Percentiles rank a stretch among this genome's conserved stretches.
Evolutionary conservation across 1,284 basidiomycete genomes (phyloP).

Genomic region (Coniferiporia weirii): DNA sequence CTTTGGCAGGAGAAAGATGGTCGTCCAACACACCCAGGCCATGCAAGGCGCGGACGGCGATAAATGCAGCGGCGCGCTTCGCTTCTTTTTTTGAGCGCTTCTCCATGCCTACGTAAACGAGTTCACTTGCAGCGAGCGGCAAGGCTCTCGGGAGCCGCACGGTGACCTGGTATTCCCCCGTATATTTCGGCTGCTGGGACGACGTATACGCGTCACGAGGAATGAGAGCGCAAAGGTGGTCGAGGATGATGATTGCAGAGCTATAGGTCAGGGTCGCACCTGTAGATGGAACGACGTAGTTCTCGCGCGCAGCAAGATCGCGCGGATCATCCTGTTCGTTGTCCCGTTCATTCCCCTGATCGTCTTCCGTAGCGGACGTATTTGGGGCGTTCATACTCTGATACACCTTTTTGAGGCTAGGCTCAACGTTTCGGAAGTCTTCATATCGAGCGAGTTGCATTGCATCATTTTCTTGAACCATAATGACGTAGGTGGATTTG

Average conservation of each 20-base stretch:
- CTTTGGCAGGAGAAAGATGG: slow-evolving; percentile 60
- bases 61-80: slow-evolving; percentile 73
- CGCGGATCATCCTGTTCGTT: slow-evolving; percentile 41
- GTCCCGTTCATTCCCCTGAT: slow-evolving; percentile 38
- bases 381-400: slow-evolving; percentile 39
- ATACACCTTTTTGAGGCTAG: slow-evolving; percentile 56
- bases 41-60: slow-evolving; percentile 63
- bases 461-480: slow-evolving; percentile 61
- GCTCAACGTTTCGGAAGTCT: slow-evolving; percentile 54
- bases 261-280: slow-evolving; percentile 75
- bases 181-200: slow-evolving; percentile 52
- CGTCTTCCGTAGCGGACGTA: slow-evolving; percentile 25
- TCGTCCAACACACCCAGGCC: slow-evolving; percentile 73
- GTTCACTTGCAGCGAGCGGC: slow-evolving; percentile 50
- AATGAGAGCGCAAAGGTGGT: slow-evolving; percentile 69
- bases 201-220: slow-evolving; percentile 67
- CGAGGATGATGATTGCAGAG: slow-evolving; percentile 62
- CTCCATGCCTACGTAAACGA: slow-evolving; percentile 50
- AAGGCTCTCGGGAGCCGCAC: slow-evolving; percentile 65
- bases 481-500: slow-evolving; percentile 70
- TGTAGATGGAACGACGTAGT: slow-evolving; percentile 63
- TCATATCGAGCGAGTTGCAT: slow-evolving; percentile 53
- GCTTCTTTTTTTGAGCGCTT: slow-evolving; percentile 71
- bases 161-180: slow-evolving; percentile 49
- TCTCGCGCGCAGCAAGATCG: slow-evolving; percentile 61